Conservation (phyloP, 495 filamentous ascomycete species). For the Platismatia glauca region DNA sequence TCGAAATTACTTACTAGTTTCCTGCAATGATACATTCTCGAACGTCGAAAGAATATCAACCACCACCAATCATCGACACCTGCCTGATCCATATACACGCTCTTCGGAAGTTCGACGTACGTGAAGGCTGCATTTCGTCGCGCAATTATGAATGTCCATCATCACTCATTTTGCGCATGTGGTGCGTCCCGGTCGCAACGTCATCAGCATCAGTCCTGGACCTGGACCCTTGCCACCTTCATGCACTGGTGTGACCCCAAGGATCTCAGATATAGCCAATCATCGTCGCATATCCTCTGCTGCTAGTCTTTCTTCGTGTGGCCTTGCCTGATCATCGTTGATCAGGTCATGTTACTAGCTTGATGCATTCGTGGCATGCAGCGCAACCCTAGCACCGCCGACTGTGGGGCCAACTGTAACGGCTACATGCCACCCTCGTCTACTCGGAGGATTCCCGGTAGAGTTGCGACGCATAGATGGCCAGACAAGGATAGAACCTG, state of each 20-base stretch:
- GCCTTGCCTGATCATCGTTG: background rate
- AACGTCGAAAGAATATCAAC: too few species aligned
- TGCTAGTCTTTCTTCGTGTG: background rate
- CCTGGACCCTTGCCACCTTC: background rate
- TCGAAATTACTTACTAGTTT: background rate
- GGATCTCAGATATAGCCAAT: background rate
- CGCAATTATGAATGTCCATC: too few species aligned
- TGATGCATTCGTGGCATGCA: background rate
- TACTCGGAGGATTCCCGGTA: background rate
- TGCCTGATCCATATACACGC: too few species aligned
- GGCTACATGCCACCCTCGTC: background rate
- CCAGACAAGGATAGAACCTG: background rate
- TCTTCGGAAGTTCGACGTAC: too few species aligned
- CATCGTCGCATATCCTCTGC: background rate
- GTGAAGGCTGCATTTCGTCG: too few species aligned
- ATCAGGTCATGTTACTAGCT: background rate
- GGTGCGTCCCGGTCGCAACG: too few species aligned
- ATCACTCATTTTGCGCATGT: too few species aligned
- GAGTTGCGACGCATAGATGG: background rate
- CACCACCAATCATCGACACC: too few species aligned
- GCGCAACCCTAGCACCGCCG: background rate
- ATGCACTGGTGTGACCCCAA: background rate
- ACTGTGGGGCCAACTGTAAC: too few species aligned
- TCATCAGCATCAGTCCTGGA: too few species aligned
- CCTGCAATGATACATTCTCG: too few species aligned